A percentile compares a stretch with the other conserved stretches of the same genome.
phyloP scores from a whole-genome alignment of 2,329 filamentous ascomycete species.

The Xylaria sp. region DNA sequence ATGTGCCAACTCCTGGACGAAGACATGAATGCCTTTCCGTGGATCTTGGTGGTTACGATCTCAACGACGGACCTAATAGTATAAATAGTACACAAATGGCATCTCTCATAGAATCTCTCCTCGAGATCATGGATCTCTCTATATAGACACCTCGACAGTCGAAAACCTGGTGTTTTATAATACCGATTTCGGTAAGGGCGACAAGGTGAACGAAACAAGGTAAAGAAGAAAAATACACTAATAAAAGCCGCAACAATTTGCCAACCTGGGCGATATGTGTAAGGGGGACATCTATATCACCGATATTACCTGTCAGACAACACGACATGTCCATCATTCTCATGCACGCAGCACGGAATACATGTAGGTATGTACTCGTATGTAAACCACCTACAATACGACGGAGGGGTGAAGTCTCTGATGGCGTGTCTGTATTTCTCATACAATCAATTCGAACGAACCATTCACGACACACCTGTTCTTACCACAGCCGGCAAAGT shows the following conservation, averaged over 20 bases:
- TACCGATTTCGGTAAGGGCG: background rate
- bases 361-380: too few species aligned
- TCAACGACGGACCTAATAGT: too few species aligned
- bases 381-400: too few species aligned
- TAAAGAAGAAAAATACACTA: background rate
- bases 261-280: background rate
- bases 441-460: background rate
- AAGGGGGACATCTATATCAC: background rate
- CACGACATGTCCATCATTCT: background rate
- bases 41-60: background rate
- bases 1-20: background rate
- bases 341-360: background rate
- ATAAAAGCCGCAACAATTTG: background rate
- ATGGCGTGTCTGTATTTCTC: constrained; percentile 1
- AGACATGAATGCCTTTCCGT: background rate
- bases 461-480: background rate
- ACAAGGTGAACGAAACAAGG: background rate
- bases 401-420: background rate
- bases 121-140: background rate
- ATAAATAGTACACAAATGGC: too few species aligned
- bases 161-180: background rate
- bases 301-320: background rate
- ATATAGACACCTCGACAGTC: background rate
- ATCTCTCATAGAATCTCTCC: too few species aligned
- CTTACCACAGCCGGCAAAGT: background rate